Base-by-base conservation (phyloP, 2,329 filamentous ascomycete genomes). In the Microdochium bolleyi region DNA sequence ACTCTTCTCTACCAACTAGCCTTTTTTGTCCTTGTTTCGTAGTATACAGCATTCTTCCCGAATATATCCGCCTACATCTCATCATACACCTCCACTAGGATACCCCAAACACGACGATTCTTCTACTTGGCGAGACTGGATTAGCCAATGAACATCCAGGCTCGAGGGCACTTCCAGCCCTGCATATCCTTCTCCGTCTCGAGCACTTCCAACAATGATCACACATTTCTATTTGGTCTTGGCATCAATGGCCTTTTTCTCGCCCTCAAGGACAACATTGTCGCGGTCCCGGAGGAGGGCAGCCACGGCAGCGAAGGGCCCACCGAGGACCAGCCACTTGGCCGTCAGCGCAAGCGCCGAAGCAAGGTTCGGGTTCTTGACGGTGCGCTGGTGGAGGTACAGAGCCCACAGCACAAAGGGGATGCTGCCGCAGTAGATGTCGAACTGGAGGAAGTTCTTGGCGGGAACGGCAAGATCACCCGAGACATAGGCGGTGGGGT, bases 341-440 rank as follows among this genome's bases (percentile, higher is more conserved):
- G 48, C 48, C 14, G 48, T 30, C 24, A 27, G 24, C 10, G 24
- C 48, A n/a, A 49, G 48, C 3, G 3, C 24, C 7, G n/a, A 14
- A 16, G 24, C 10, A 3, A 49, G 22, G 19, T 24, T 49, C 8
- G 48, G 48, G 48, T 30, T 30, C 48, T 25, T 25, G 22, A 30
- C 48, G 3, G 48, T 49, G 24, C 24, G 24, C 24, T 49, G 30
- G 49, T 41, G 21, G 37, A 50, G 49, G 49, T 41, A 50, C 24
- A 37, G 49, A n/a, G 49, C 49, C 49, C 27, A 41, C 5, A 50
- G 30, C 22, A 50, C 24, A 16, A 50, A 32, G 49, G 49, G 21
- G 16, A 32, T 38, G 30, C 27, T 14, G 49, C 49, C 49, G 16
- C 10, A 19, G 49, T 41, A 38, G 9, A 49, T 16, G 48, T 49